Base-by-base conservation (phyloP, 495 filamentous ascomycete genomes). In the Daldinia loculata region DNA sequence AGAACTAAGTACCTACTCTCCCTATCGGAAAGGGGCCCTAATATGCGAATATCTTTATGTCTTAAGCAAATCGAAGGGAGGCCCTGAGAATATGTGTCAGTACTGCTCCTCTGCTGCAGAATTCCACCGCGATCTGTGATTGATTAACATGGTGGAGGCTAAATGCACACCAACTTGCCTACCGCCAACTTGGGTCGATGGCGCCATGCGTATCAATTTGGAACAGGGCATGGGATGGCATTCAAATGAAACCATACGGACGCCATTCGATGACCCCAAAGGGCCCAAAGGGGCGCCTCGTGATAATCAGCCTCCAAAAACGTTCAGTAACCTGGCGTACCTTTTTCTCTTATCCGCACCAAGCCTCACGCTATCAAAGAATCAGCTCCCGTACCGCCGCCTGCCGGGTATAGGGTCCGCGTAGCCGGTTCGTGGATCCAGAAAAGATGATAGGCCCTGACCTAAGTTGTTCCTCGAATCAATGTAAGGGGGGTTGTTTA, bases 1-100 rank as follows among this genome's bases (percentile, higher is more conserved):
- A 61, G 26, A 56, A 66, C 57, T 66, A 73, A 56, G 66, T 73
- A 73, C 66, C 66, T 71, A 75, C 72, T 72, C 29, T 66, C 53
- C 67, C 70, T 73, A 68, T 77, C 75, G 75, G 75, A 77, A 74
- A 75, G 74, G 70, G 75, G 56, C 68, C 66, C 74, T 70, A 70
- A 74, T 63, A 72, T 63, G 75, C 74, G 72, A 65, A 71, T 74
- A 30, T 67, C 71, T 65, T 74, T 67, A 70, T 69, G 63, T 58
- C 56, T 52, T 73, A 63, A 63, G 41, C 57, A 63, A 66, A 69
- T 56, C 56, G 64, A 69, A 70, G 38, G 58, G 59, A 63, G 39
- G 26, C 56, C 70, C 68, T 76, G 48, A 45, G 56, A 57, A 57
- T 66, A 48, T 67, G 61, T 71, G 74, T 77, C 75, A 77, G 75